phyloP scores from a whole-genome alignment of 768 basidiomycete genomes.

The Rhodosporidiobolus odoratus region DNA sequence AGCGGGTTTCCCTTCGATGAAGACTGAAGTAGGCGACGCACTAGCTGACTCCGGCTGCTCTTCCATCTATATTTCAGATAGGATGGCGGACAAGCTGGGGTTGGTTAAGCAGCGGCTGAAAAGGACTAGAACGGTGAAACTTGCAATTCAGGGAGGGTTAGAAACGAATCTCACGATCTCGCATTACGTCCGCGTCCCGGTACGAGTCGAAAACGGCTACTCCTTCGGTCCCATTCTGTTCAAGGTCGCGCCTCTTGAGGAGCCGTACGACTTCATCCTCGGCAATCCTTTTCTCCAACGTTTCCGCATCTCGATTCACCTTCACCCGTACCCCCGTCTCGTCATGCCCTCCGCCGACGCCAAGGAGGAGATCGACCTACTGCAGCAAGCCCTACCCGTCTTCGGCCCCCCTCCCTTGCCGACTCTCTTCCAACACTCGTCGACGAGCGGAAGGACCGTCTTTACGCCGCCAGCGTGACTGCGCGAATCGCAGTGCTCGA shows the following conservation, averaged over 20 bases:
- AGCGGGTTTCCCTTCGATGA: neutral
- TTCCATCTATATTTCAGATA: neutral
- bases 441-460: no score
- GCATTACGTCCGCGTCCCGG: slow-evolving; percentile 1
- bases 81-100: slow-evolving; percentile 1
- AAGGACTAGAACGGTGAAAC: neutral
- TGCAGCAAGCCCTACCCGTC: neutral
- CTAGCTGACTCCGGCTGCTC: slow-evolving; percentile 13
- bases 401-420: neutral
- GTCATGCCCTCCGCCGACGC: neutral
- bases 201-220: neutral
- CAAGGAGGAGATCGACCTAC: neutral
- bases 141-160: neutral
- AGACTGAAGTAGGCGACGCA: neutral
- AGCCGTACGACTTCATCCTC: slow-evolving; percentile 12
- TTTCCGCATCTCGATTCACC: neutral
- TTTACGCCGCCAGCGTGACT: neutral
- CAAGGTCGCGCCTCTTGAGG: slow-evolving; percentile 3
- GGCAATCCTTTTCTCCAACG: slow-evolving; percentile 1
- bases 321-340: neutral
- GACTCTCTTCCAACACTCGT: neutral
- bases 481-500: no score
- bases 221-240: neutral
- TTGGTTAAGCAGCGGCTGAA: neutral
- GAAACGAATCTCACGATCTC: neutral